Evolutionary conservation across 148 eudicot genomes (phyloP).

Genomic region (Amaranthus cruentus): DNA sequence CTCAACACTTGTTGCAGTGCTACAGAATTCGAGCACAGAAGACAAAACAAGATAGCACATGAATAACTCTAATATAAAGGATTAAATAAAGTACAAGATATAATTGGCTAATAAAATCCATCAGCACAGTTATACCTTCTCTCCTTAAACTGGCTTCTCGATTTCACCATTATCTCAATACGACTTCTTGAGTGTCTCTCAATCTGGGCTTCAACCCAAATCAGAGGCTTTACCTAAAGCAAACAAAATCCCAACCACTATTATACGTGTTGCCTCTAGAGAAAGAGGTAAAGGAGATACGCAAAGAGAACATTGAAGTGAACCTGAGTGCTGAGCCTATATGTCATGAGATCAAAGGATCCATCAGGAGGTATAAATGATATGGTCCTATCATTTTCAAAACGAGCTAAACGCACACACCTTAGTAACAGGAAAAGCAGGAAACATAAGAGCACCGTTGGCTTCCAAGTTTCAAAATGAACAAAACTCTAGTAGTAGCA

Average conservation of each 20-base stretch:
- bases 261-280: neutral
- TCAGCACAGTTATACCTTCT: slow-evolving; percentile 49
- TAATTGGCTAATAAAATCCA: neutral
- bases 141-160: slow-evolving; percentile 93
- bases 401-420: slow-evolving; percentile 93
- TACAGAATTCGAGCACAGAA: slow-evolving; percentile 28
- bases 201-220: slow-evolving; percentile 98
- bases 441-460: neutral
- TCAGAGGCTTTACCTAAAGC: slow-evolving; percentile 82
- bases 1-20: slow-evolving; percentile 96
- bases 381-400: slow-evolving; percentile 93
- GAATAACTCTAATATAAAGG: neutral
- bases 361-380: slow-evolving; percentile 99
- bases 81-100: neutral
- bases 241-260: slow-evolving; percentile 3
- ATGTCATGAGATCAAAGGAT: slow-evolving; percentile 94
- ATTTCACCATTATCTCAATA: slow-evolving; percentile 80
- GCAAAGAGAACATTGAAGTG: slow-evolving; percentile 8
- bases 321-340: slow-evolving; percentile 96
- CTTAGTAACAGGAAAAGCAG: slow-evolving; percentile 29
- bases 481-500: neutral
- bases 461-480: neutral
- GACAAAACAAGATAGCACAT: neutral
- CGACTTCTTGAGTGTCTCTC: slow-evolving; percentile 97
- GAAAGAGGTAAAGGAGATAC: neutral